phyloP scores from a whole-genome alignment of 2,329 filamentous ascomycete genomes.

The Fusarium cicatricum region DNA sequence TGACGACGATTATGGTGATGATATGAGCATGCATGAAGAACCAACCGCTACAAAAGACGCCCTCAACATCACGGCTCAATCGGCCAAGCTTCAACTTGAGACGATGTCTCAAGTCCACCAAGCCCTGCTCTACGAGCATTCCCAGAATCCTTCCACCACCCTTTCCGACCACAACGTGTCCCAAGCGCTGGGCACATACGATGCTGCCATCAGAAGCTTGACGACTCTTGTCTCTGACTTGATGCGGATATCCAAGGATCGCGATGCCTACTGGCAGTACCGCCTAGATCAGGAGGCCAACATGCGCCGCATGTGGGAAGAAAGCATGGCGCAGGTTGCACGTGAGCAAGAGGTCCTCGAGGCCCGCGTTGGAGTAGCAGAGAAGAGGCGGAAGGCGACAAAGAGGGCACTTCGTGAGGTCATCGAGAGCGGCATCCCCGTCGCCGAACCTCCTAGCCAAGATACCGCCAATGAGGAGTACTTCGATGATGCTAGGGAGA shows the following conservation, averaged over 20 bases:
- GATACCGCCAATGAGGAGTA: slow-evolving; percentile 45
- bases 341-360: slow-evolving; percentile 93
- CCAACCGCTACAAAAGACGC: slow-evolving; percentile 85
- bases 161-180: slow-evolving; percentile 80
- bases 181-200: slow-evolving; percentile 85
- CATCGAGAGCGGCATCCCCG: slow-evolving; percentile 63
- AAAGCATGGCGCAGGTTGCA: slow-evolving; percentile 98
- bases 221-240: slow-evolving; percentile 86
- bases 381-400: slow-evolving; percentile 87
- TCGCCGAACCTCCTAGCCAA: slow-evolving; percentile 42
- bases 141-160: slow-evolving; percentile 72
- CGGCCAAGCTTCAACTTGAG: slow-evolving; percentile 90
- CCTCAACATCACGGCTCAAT: slow-evolving; percentile 96
- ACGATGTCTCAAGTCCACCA: slow-evolving; percentile 85
- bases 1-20: slow-evolving; percentile 76
- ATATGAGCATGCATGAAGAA: slow-evolving; percentile 78
- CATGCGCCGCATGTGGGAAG: slow-evolving; percentile 96
- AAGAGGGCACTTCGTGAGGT: slow-evolving; percentile 90
- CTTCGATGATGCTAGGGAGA: slow-evolving; percentile 37
- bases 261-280: slow-evolving; percentile 97
- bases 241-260: slow-evolving; percentile 89
- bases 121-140: slow-evolving; percentile 75
- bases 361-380: slow-evolving; percentile 85
- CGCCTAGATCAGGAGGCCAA: slow-evolving; percentile 90
- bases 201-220: slow-evolving; percentile 87